These are phyloP conservation scores for Scleroderma bovista DNA, from an alignment of 768 basidiomycete genomes.

Conservation along the genomic window DNA sequence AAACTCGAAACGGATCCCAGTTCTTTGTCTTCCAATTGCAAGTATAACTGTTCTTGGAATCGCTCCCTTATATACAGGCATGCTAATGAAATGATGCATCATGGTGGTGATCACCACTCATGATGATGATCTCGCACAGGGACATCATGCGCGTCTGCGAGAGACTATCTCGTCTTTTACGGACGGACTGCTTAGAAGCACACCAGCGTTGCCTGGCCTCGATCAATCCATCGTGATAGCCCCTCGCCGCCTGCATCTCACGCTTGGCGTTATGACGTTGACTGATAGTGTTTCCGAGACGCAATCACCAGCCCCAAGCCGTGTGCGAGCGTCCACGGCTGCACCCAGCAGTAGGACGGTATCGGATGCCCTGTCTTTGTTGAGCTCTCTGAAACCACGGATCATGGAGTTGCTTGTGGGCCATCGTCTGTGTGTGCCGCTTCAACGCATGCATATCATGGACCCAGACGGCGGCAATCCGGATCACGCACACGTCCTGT, in stretches of 20 bases:
- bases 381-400: constrained; percentile 31
- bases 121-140: constrained; percentile 16
- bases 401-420: constrained; percentile 38
- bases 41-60: constrained; percentile 23
- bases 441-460: constrained; percentile 50
- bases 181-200: constrained; percentile 12
- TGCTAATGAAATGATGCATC: constrained; percentile 3
- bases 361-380: constrained; percentile 37
- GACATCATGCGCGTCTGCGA: constrained; percentile 37
- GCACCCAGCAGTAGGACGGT: constrained; percentile 27
- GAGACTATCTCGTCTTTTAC: constrained; percentile 33
- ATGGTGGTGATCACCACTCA: background rate
- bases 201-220: constrained; percentile 41
- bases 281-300: constrained; percentile 13
- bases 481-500: constrained; percentile 50
- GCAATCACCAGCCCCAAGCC: background rate
- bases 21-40: constrained; percentile 29
- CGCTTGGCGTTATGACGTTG: constrained; percentile 70
- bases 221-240: constrained; percentile 55
- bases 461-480: constrained; percentile 31
- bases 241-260: constrained; percentile 59
- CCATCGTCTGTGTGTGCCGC: constrained; percentile 30
- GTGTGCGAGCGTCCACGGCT: background rate
- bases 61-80: constrained; percentile 8
- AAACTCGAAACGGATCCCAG: constrained; percentile 11